A percentile compares a stretch with the other conserved stretches of the same genome.
Conservation (phyloP, 2,329 filamentous ascomycete genomes). For the Pseudogymnoascus sp. region DNA sequence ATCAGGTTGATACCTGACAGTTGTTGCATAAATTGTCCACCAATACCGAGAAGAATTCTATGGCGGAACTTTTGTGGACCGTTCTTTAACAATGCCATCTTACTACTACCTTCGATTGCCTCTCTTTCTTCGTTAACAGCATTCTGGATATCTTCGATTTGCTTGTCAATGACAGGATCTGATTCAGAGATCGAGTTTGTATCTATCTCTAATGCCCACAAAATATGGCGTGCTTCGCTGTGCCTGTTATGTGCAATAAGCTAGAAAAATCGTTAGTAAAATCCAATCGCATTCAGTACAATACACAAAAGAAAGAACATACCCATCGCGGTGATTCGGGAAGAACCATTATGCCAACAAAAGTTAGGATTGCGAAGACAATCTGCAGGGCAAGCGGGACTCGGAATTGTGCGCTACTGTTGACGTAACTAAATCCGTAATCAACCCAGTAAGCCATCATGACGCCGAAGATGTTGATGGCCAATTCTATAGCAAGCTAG, state of each 20-base stretch:
- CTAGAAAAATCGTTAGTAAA: background rate
- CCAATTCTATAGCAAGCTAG: slow-evolving; percentile 26
- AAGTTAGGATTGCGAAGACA: slow-evolving; percentile 33
- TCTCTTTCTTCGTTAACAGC: slow-evolving; percentile 35
- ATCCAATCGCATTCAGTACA: background rate
- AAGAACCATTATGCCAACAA: slow-evolving; percentile 30
- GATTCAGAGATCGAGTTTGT: slow-evolving; percentile 24
- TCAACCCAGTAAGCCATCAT: slow-evolving; percentile 30
- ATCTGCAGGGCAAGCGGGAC: slow-evolving; percentile 44
- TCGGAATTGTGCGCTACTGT: slow-evolving; percentile 39
- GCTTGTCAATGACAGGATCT: slow-evolving; percentile 17
- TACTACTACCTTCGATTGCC: slow-evolving; percentile 29
- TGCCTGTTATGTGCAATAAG: slow-evolving; percentile 25
- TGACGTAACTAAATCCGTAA: slow-evolving; percentile 33
- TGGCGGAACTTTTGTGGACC: slow-evolving; percentile 36
- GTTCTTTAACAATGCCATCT: slow-evolving; percentile 34
- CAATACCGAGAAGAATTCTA: slow-evolving; percentile 35
- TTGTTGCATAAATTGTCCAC: slow-evolving; percentile 41
- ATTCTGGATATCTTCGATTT: slow-evolving; percentile 33
- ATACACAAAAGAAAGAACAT: slow-evolving; percentile 12
- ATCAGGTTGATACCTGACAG: slow-evolving; percentile 25
- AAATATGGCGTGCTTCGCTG: slow-evolving; percentile 26
- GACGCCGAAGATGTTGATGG: slow-evolving; percentile 32
- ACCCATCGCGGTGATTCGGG: slow-evolving; percentile 33
- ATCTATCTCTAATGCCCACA: slow-evolving; percentile 28